Evolutionary conservation across 2,329 filamentous ascomycete species (phyloP), one percentile per base, ranked within the genome.

Genomic region (Ceratocystis lukuohia): DNA sequence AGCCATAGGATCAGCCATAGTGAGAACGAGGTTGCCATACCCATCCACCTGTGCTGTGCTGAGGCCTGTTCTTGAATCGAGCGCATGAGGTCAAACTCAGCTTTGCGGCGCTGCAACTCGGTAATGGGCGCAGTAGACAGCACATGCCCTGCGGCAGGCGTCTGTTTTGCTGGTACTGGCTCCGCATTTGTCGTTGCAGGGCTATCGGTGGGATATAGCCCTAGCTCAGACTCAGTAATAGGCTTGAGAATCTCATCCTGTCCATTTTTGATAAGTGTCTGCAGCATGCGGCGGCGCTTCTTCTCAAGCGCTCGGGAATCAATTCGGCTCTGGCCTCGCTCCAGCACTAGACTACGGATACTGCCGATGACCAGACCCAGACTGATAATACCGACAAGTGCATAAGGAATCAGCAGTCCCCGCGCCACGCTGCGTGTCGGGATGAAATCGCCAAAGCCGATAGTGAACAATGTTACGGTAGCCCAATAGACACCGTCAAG

Each of bases 301-400:
- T 82, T 85, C 70, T 87, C 84, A 5, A 84, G 75, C 75, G 86
- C 81, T 7, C 84, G 78, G 1, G 81, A 80, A 48, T 80, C 80
- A 3, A 87, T 74, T 20, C 80, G 78, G 3, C 75, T 77, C 65
- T 79, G 79, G 0, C 82, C 84, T 41, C 82, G 80, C 64, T 87
- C 83, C 0, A 87, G 75, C 0, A 84, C 80, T 48, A 87, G 76
- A 68, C 79, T 88, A 44, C 89, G 84, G 69, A 96, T 90, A 48
- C 88, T 91, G 22, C 85, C 86, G 28, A 96, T 87, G 66, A 95
- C 87, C 28, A 96, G 79, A 83, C 89, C 91, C 0, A 96, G 80
- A 70, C 88, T 92, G 68, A 95, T 88, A 66, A 94, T 87, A 2
- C 92, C 92, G 5, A 91, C 80, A 0, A 96, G 83, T 0, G 91